A percentile compares a stretch with the other conserved stretches of the same genome.
Evolutionary conservation across 805 yeast species (phyloP).

Genomic region (Starmerella etchellsii): DNA sequence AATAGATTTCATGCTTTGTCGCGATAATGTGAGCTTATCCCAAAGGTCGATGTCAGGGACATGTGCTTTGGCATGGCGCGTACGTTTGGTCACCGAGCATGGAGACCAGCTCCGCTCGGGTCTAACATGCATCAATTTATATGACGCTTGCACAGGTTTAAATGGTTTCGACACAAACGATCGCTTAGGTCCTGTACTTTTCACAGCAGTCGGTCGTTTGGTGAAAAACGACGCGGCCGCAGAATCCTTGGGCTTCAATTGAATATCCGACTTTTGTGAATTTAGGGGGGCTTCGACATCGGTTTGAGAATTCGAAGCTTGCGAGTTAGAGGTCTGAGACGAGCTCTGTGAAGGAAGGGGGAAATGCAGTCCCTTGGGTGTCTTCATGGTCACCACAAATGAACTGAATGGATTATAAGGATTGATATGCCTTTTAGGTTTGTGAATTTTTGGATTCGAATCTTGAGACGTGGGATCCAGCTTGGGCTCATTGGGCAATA

Average conservation of each 20-base stretch:
- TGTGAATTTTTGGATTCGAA: not conserved
- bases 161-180: not conserved
- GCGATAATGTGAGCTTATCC: no score
- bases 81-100: not conserved
- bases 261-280: no score
- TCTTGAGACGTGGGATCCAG: no score
- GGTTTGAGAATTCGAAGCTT: no score
- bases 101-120: slow-evolving; percentile 3
- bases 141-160: not conserved
- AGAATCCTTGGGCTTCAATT: no score
- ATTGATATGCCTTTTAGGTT: not conserved
- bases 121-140: slow-evolving; percentile 4
- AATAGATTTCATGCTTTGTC: no score
- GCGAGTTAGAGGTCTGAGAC: no score
- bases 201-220: slow-evolving; percentile 9
- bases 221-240: slow-evolving; percentile 17
- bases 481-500: no score
- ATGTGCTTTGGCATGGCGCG: no score
- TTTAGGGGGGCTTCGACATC: no score
- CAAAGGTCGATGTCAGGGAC: no score
- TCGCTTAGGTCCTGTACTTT: slow-evolving; percentile 1
- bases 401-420: slow-evolving; percentile 5
- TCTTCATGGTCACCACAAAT: slow-evolving; percentile 4
- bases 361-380: not conserved
- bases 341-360: no score